Conservation (phyloP, 805 yeast genomes). For the Ascoidea asiatica region DNA sequence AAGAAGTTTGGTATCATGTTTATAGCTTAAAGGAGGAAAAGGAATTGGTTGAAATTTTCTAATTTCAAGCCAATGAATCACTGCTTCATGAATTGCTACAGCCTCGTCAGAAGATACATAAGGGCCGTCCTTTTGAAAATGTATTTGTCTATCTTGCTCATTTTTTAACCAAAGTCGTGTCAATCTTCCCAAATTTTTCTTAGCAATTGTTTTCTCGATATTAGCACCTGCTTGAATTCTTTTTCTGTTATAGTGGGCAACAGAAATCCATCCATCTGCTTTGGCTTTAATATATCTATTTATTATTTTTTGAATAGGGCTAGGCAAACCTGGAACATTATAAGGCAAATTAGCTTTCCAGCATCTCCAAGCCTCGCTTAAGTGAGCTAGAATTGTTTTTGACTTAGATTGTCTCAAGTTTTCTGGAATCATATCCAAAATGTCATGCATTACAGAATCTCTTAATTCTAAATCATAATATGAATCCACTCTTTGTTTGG, state of each 20-base stretch:
- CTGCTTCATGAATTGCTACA: conserved; percentile 67
- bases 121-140: conserved; percentile 76
- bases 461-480: conserved; percentile 87
- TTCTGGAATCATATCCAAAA: conserved; percentile 93
- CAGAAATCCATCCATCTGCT: conserved; percentile 93
- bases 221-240: conserved; percentile 80
- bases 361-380: conserved; percentile 98
- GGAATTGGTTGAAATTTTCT: conserved; percentile 79
- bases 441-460: conserved; percentile 91
- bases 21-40: conserved; percentile 84
- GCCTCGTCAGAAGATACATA: conserved; percentile 80
- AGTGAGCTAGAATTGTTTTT: conserved; percentile 78
- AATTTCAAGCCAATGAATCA: conserved; percentile 86
- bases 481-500: conserved; percentile 92
- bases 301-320: conserved; percentile 75
- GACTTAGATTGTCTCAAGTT: conserved; percentile 81
- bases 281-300: conserved; percentile 86
- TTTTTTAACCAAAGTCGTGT: conserved; percentile 86
- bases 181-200: conserved; percentile 83
- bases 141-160: conserved; percentile 81
- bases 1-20: conserved; percentile 83
- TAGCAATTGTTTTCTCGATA: conserved; percentile 88
- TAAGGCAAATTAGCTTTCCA: conserved; percentile 99
- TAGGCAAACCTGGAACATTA: conserved; percentile 95
- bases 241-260: conserved; percentile 86